phyloP scores from a whole-genome alignment of 2,329 filamentous ascomycete genomes.

The Corynespora cassiicola region DNA sequence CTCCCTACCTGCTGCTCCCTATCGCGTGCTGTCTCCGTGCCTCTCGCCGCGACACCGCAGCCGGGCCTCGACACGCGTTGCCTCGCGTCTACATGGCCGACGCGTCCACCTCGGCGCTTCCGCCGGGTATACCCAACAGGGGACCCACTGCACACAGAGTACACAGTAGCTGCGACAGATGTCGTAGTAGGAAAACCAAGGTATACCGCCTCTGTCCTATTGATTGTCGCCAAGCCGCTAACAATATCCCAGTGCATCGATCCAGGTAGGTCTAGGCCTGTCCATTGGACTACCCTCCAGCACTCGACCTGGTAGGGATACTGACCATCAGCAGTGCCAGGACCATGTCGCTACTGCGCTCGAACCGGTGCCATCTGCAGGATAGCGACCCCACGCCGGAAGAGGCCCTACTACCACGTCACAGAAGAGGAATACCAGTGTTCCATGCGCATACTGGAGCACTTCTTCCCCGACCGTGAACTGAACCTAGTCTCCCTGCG shows the following conservation, averaged over 20 bases:
- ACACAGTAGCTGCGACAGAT: conserved; percentile 46
- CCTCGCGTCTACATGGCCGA: conserved; percentile 32
- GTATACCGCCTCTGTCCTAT: conserved; percentile 19
- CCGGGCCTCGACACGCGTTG: conserved; percentile 5
- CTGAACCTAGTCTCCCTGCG: conserved; percentile 41
- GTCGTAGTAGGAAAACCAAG: conserved; percentile 46
- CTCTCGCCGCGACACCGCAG: conserved; percentile 9
- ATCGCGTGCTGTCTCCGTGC: too few species aligned
- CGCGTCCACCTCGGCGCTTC: conserved; percentile 20
- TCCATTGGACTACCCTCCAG: conserved; percentile 5
- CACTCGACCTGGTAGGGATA: conserved; percentile 9
- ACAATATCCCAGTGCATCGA: conserved; percentile 43
- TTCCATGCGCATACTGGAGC: conserved; percentile 44
- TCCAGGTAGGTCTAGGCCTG: conserved; percentile 35
- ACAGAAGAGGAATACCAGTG: conserved; percentile 48
- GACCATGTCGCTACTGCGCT: conserved; percentile 46
- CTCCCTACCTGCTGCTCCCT: too few species aligned
- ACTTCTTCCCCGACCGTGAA: conserved; percentile 45
- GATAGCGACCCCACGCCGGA: conserved; percentile 43
- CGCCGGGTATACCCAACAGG: conserved; percentile 19
- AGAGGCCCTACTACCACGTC: conserved; percentile 48
- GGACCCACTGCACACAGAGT: conserved; percentile 39
- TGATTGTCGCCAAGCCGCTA: conserved; percentile 29
- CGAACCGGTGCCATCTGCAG: conserved; percentile 43
- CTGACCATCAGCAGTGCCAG: conserved; percentile 41